Base-by-base conservation (phyloP, 148 eudicot genomes). In the Suaeda aralocaspica region DNA sequence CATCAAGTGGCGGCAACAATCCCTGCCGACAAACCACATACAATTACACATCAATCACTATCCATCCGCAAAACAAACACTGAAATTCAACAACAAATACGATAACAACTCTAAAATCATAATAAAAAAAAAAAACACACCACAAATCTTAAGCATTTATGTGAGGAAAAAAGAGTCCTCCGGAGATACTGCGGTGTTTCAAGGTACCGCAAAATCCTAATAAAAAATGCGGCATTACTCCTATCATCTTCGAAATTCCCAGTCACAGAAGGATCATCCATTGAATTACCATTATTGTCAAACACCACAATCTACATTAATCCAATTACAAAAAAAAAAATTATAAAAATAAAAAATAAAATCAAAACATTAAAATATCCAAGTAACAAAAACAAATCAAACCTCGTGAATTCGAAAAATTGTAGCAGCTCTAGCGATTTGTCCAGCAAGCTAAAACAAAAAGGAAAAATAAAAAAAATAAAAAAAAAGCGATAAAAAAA, bases 161-260 rank as follows among this genome's bases (percentile, higher is more conserved):
- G 92, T 72, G 64, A 79, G 28, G 89, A 88, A 68, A 87, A 85
- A 44, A 94, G 90, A 68, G 74, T 59, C 83, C 79, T 94, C 61
- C 99, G 79, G 45, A 94, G 79, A 80, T 94, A 94, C 70, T 94
- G 99, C 9, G 99, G 99, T 22, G 97, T 94, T 81, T 94, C 99
- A 30, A 94, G 92, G 72, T 91, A 91, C 50, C 76, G 81, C 80
- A 94, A 82, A 60, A 94, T 83, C 73, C 96, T 83, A 42, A 89
- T 83, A 61, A 94, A 87, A 76, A 94, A 94, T 10, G 91, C 87
- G 24, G 97, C 80, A 66, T 92, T 88, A 78, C 85, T 89, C 80
- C 87, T 92, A 79, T 89, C 53, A 62, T 68, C 85, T 76, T 83
- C 88, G 13, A 85, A 76, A 57, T 42, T 72, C 52, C 74, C 81